Conservation (phyloP, 768 basidiomycete genomes). For the Rubroboletus pulcherrimus region DNA sequence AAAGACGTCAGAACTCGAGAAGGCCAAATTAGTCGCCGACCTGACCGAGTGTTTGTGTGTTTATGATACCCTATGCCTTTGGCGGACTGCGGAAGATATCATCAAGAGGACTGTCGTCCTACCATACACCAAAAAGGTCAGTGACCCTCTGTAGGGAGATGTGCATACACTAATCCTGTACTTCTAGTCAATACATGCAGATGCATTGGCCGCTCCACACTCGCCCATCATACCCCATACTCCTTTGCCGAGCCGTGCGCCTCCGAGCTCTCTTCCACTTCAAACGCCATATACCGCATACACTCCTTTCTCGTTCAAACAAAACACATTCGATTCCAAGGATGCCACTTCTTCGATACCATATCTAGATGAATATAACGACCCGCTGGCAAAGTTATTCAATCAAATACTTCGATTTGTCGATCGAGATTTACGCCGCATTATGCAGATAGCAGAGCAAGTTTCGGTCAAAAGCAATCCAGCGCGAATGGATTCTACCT, state of each 20-base stretch:
- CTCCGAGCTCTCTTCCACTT: slow-evolving; percentile 38
- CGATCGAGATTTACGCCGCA: slow-evolving; percentile 64
- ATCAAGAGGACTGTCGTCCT: slow-evolving; percentile 68
- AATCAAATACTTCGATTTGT: slow-evolving; percentile 80
- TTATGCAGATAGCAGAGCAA: slow-evolving; percentile 76
- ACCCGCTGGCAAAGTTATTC: slow-evolving; percentile 72
- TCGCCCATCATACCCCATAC: slow-evolving; percentile 78
- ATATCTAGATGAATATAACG: slow-evolving; percentile 62
- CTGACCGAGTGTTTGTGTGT: slow-evolving; percentile 75
- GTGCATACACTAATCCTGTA: not conserved
- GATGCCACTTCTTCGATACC: slow-evolving; percentile 36
- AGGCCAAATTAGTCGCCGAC: slow-evolving; percentile 58
- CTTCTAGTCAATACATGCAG: slow-evolving; percentile 67
- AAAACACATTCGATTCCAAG: slow-evolving; percentile 36
- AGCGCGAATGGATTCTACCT: slow-evolving; percentile 13
- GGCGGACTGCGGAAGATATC: slow-evolving; percentile 88
- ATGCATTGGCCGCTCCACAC: slow-evolving; percentile 62
- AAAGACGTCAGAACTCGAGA: slow-evolving; percentile 60
- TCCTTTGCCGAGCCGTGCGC: slow-evolving; percentile 41
- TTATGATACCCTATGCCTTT: slow-evolving; percentile 76
- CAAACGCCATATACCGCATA: slow-evolving; percentile 53
- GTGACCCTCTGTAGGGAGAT: slow-evolving; percentile 6
- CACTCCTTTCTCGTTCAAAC: slow-evolving; percentile 44
- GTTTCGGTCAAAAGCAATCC: slow-evolving; percentile 49
- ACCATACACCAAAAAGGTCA: slow-evolving; percentile 73